Evolutionary conservation across 495 filamentous ascomycete genomes (phyloP), one percentile per base, ranked within the genome.

Genomic region (Aspergillus sclerotiicarbonarius): DNA sequence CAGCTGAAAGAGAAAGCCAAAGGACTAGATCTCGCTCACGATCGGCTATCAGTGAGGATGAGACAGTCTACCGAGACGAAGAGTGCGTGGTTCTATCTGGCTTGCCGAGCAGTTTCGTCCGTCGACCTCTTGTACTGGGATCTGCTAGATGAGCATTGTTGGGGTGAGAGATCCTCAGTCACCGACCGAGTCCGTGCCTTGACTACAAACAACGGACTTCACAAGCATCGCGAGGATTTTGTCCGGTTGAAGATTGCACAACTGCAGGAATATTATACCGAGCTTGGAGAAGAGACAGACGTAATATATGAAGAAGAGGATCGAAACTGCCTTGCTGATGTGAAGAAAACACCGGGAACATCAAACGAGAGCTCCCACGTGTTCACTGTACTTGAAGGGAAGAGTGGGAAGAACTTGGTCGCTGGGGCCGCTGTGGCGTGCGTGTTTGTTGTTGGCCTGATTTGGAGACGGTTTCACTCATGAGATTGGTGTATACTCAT

Each of bases 111-210:
- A 4, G 56, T 33, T 1, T 9, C 35, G 0, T 29, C 37, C 7
- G 56, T 58, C 13, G 35, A 58, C 52, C 6, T 58, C 15, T 2
- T 58, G 0, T 58, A 58, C 12, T 58, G 47, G 56, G 47, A 52
- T 18, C 20, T 51, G 6, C 35, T 58, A 1, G 35, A 58, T 46
- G 56, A 58, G 30, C 33, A 44, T 35, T 58, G 48, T 21, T 58
- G 56, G 56, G 45, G 56, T 10, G n/a, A n/a, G n/a, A n/a, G n/a
- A n/a, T n/a, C n/a, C n/a, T n/a, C n/a, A n/a, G n/a, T n/a, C n/a
- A n/a, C n/a, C n/a, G n/a, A n/a, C n/a, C n/a, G n/a, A n/a, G n/a
- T n/a, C n/a, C n/a, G n/a, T n/a, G n/a, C n/a, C n/a, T n/a, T n/a
- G n/a, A n/a, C n/a, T n/a, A n/a, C n/a, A n/a, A n/a, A n/a, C n/a